A percentile compares a stretch with the other conserved stretches of the same genome.
Conservation (phyloP, 2,329 filamentous ascomycete species). For the Dichotomopilus funicola region DNA sequence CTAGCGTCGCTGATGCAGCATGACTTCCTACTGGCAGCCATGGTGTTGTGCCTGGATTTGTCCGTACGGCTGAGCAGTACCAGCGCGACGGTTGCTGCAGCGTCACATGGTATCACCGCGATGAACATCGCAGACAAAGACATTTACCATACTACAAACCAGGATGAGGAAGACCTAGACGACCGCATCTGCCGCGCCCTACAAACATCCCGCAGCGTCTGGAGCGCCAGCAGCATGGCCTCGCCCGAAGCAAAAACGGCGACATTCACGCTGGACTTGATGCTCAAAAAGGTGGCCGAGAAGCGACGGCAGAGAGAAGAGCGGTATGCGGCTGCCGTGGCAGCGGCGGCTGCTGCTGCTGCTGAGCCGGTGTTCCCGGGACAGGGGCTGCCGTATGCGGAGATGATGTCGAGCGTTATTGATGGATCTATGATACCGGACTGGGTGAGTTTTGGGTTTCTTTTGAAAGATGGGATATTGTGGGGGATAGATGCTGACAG, state of each 20-base stretch:
- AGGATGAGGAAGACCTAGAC: not conserved
- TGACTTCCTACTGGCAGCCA: slow-evolving; percentile 46
- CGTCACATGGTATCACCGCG: too few species aligned
- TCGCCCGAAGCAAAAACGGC: slow-evolving; percentile 1
- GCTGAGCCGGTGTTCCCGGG: not conserved
- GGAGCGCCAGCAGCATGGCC: not conserved
- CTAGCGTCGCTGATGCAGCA: slow-evolving; percentile 38
- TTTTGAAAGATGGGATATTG: not conserved
- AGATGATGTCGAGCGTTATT: not conserved
- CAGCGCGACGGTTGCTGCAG: not conserved
- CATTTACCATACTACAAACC: too few species aligned
- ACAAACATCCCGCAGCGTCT: not conserved
- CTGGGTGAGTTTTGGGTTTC: not conserved
- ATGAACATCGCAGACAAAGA: not conserved
- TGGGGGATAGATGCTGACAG: not conserved
- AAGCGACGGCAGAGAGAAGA: not conserved
- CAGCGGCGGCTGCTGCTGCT: not conserved
- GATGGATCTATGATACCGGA: not conserved
- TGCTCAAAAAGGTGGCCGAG: slow-evolving; percentile 1
- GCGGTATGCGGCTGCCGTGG: not conserved
- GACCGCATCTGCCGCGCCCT: not conserved
- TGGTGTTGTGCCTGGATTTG: slow-evolving; percentile 38
- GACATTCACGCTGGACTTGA: not conserved
- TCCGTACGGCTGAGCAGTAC: not conserved
- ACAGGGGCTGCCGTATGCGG: not conserved